Evolutionary conservation across 768 basidiomycete species (phyloP), one percentile per base, ranked within the genome.

Genomic region (Lactarius tabidus): DNA sequence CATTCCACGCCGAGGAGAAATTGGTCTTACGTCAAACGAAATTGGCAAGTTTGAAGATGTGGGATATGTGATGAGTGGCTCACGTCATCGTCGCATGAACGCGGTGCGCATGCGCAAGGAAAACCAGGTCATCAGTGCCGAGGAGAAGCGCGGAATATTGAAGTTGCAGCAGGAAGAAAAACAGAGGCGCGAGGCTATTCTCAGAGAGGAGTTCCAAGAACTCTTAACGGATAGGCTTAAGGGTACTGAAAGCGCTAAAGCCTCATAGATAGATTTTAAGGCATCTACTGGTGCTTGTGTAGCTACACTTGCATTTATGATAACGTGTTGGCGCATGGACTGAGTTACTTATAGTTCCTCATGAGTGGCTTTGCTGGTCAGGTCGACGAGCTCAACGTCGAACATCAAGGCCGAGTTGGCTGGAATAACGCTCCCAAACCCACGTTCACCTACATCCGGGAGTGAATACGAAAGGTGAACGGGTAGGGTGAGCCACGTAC

Each of bases 81-180:
- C 87, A 71, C 80, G 96, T 67, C 95, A 99, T 76, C 84, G 91
- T 69, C 84, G 94, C 76, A 99, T 99, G 97, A 99, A 98, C 70
- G 96, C 97, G 1, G 96, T 99, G 52, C 91, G 97, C 66, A 91
- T 99, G 87, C 81, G 96, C 73, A 98, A 98, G 82, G 97, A 99
- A 80, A 98, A 99, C 79, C 97, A 99, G 78, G 95, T 98, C 68
- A 99, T 99, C 74, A 93, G 90, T 71, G 95, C 96, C 1, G 97
- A 98, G 77, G 97, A 99, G 82, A 98, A 98, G 82, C 79, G 97
- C 38, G 92, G 93, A 39, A 95, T 98, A 64, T 74, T 98, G 74
- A 96, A 97, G 77, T 72, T 98, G 75, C 96, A 98, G 77, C 90
- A 81, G 74, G 96, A 98, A 75, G 97, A 99, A 79, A 85, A 90